phyloP scores from a whole-genome alignment of 495 filamentous ascomycete genomes.

The Letharia columbiana region DNA sequence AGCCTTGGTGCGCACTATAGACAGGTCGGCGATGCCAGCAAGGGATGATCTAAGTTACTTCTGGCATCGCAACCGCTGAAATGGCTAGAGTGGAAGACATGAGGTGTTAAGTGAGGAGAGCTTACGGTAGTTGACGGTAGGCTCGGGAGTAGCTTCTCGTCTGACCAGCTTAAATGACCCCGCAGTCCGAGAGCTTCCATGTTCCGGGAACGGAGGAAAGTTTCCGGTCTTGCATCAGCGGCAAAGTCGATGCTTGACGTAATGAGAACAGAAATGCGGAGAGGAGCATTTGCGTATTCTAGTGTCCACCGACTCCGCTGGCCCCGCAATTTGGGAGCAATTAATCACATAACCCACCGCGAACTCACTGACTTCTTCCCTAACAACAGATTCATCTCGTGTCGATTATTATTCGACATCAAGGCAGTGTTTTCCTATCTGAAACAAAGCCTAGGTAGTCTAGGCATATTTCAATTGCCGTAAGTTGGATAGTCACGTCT shows the following conservation, averaged over 20 bases:
- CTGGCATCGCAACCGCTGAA: too few relatives aligned
- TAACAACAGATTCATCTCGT: too few relatives aligned
- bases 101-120: neutral
- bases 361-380: too few relatives aligned
- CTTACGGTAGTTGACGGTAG: neutral
- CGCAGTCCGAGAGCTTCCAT: neutral
- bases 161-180: neutral
- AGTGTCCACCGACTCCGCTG: neutral
- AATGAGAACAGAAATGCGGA: neutral
- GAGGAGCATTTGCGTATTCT: neutral
- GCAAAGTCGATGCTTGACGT: neutral
- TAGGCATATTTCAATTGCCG: neutral
- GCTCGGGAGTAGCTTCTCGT: neutral
- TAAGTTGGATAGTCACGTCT: neutral
- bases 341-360: neutral
- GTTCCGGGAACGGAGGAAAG: neutral
- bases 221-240: neutral
- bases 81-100: too few relatives aligned
- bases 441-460: too few relatives aligned
- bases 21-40: too few relatives aligned
- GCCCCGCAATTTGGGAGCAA: neutral
- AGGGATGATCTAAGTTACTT: too few relatives aligned
- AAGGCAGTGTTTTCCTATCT: too few relatives aligned
- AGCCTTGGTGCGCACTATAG: too few relatives aligned
- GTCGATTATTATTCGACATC: too few relatives aligned